Conservation (phyloP, 345 rosid genomes). For the Heritiera fomes region DNA sequence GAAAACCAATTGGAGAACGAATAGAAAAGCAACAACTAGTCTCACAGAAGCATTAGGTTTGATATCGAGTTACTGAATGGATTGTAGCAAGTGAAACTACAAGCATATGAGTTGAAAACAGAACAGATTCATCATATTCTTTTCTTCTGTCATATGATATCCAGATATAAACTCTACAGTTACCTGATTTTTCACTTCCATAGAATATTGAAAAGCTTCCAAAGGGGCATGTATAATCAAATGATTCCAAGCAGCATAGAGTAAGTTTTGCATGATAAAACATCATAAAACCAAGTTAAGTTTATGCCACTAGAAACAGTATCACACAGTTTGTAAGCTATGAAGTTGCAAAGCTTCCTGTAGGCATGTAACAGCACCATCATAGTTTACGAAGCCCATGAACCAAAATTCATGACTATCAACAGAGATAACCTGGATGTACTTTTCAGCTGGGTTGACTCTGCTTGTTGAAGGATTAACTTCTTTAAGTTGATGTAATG, state of each 20-base stretch:
- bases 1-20: background rate
- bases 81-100: slow-evolving; percentile 26
- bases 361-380: slow-evolving; percentile 45
- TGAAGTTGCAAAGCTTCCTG: slow-evolving; percentile 37
- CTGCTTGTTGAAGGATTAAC: slow-evolving; percentile 58
- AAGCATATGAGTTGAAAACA: slow-evolving; percentile 16
- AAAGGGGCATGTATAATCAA: background rate
- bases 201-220: slow-evolving; percentile 9
- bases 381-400: slow-evolving; percentile 62
- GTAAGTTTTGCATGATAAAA: slow-evolving; percentile 1
- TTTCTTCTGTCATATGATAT: slow-evolving; percentile 12
- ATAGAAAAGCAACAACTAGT: background rate
- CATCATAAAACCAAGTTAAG: background rate
- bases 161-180: slow-evolving; percentile 25
- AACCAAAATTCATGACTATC: slow-evolving; percentile 68
- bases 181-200: slow-evolving; percentile 29
- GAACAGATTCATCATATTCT: background rate
- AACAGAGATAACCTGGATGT: slow-evolving; percentile 57
- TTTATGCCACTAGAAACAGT: slow-evolving; percentile 8
- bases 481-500: slow-evolving; percentile 55
- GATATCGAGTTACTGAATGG: slow-evolving; percentile 5
- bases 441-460: slow-evolving; percentile 58
- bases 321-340: slow-evolving; percentile 41
- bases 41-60: background rate
- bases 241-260: background rate